Evolutionary conservation across 2,329 filamentous ascomycete genomes (phyloP), one percentile per base, ranked within the genome.

Genomic region (Tolypocladium amazonense): DNA sequence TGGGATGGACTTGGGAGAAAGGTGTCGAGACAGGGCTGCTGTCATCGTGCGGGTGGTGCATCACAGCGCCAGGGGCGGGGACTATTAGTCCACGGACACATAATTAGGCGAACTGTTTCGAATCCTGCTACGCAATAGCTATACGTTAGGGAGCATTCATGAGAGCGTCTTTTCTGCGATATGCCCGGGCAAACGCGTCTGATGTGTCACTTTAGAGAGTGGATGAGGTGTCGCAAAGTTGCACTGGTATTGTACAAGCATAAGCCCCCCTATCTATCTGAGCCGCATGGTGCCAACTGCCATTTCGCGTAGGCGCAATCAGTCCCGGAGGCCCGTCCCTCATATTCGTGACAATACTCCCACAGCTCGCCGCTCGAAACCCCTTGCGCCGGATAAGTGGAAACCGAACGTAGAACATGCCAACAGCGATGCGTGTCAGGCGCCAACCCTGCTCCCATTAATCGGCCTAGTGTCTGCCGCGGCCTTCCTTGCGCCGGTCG

Each of bases 401-500:
- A 18, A n/a, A 33, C n/a, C 5, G 15, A 33, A 33, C 3, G 2
- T 5, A 12, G 20, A 20, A 30, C 45, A 30, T 18, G 45, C 45
- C 50, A 53, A 14, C 50, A 20, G 5, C 5, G 18, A 35, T n/a
- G 47, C 27, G 27, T 53, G 20, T 8, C 6, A 35, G 14, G 4
- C 27, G 30, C 38, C 38, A 41, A 18, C 27, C 47, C 18, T 18
- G 6, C 3, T 9, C 27, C 1, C 47, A 4, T 27, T 25, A 35
- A 9, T 4, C 33, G 33, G 38, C 50, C 65, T 74, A 81, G 60
- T 79, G 80, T 65, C 76, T 74, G 64, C 81, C 80, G 69, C 81
- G 81, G 64, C 73, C 71, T 66, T 81, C 80, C 71, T 80, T 85
- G 73, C 77, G 83, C 78, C 88, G 87, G 64, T 84, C 81, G 68